Percentiles rank a stretch among this genome's conserved stretches.
Conservation (phyloP, 2,329 filamentous ascomycete genomes). For the Monosporascus sp. region DNA sequence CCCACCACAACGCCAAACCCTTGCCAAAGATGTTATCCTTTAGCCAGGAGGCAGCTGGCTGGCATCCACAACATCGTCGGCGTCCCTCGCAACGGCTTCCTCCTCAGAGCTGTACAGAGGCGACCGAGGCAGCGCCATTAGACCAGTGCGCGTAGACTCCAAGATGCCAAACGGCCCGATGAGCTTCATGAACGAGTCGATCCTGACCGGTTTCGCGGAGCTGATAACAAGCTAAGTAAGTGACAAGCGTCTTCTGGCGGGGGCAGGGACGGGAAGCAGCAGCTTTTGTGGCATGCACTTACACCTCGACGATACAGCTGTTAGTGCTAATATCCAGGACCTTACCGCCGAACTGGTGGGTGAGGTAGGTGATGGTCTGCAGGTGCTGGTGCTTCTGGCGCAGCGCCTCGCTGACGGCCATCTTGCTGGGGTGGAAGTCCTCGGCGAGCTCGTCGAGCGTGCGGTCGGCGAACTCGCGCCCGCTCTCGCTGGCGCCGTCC, state of each 20-base stretch:
- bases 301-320: slow-evolving; percentile 98
- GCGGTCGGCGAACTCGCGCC: slow-evolving; percentile 28
- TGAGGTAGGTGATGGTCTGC: slow-evolving; percentile 90
- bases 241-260: too few relatives aligned
- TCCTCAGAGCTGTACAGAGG: slow-evolving; percentile 73
- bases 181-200: slow-evolving; percentile 97
- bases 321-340: slow-evolving; percentile 96
- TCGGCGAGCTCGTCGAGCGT: slow-evolving; percentile 43
- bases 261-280: too few relatives aligned
- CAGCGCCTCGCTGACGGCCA: slow-evolving; percentile 82
- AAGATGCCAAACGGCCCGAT: slow-evolving; percentile 92
- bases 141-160: slow-evolving; percentile 88
- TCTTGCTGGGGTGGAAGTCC: slow-evolving; percentile 86
- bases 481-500: slow-evolving; percentile 3
- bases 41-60: slow-evolving; percentile 91
- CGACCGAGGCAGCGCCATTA: slow-evolving; percentile 94
- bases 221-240: slow-evolving; percentile 32
- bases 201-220: slow-evolving; percentile 86
- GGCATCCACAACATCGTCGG: slow-evolving; percentile 89
- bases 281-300: slow-evolving; percentile 35
- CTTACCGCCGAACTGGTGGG: slow-evolving; percentile 97
- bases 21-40: slow-evolving; percentile 11
- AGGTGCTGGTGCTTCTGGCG: slow-evolving; percentile 97
- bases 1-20: slow-evolving; percentile 10
- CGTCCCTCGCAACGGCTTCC: slow-evolving; percentile 67